Percentiles rank a stretch among this genome's conserved stretches.
Evolutionary conservation across 2,329 filamentous ascomycete species (phyloP).

Genomic region (Colletotrichum tabaci): DNA sequence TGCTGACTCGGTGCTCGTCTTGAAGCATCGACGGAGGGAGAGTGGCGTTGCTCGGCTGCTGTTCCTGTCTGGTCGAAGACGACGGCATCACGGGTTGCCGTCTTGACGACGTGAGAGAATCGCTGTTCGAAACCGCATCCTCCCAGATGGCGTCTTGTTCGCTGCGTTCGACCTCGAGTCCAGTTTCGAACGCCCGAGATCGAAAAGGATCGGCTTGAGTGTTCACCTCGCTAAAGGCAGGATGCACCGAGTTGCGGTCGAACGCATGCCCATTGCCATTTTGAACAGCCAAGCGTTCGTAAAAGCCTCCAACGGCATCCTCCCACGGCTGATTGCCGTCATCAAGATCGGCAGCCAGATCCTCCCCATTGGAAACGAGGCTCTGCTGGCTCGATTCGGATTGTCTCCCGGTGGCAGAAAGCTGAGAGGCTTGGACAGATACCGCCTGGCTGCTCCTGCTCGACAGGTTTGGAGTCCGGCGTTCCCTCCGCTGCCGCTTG

Average conservation of each 20-base stretch:
- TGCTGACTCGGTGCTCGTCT: conserved; percentile 1
- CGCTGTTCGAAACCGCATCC: neutral
- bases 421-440: neutral
- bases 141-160: conserved; percentile 1
- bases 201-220: neutral
- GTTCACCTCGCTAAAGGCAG: neutral
- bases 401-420: neutral
- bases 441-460: conserved; percentile 1
- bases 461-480: neutral
- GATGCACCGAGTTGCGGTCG: conserved; percentile 21
- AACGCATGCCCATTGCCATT: conserved; percentile 7
- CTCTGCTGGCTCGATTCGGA: neutral
- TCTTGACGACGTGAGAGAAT: neutral
- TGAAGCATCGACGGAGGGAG: neutral
- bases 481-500: neutral
- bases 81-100: neutral
- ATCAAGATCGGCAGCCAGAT: conserved; percentile 13
- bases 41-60: neutral
- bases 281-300: conserved; percentile 10
- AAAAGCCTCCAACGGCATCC: conserved; percentile 10
- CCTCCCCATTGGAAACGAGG: neutral
- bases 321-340: neutral
- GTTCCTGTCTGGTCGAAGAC: neutral
- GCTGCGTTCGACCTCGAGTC: neutral
- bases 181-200: neutral